These are phyloP conservation scores for Colletotrichum theobromicola DNA, from an alignment of 2,329 filamentous ascomycete genomes.

Conservation along the genomic window DNA sequence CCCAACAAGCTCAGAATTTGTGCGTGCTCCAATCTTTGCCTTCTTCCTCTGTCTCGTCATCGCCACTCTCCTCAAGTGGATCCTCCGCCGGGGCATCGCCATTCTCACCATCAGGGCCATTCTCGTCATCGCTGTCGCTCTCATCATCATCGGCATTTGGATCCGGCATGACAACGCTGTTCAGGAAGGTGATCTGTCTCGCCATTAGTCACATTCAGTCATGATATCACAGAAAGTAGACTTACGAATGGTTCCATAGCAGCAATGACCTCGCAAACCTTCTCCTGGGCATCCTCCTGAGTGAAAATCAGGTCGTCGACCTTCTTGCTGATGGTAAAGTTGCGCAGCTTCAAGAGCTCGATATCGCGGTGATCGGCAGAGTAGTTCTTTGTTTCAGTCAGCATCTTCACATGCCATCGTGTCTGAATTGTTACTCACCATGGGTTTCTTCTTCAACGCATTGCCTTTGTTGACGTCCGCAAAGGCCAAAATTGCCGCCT, in stretches of 20 bases:
- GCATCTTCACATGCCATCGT: background rate
- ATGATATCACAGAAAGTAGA: conserved; percentile 25
- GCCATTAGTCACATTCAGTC: background rate
- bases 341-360: conserved; percentile 78
- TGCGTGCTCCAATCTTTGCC: conserved; percentile 19
- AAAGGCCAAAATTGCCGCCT: conserved; percentile 73
- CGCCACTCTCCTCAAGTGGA: conserved; percentile 18
- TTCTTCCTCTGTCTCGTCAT: conserved; percentile 3
- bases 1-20: background rate
- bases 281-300: conserved; percentile 65
- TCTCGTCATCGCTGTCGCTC: conserved; percentile 38
- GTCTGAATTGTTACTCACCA: conserved; percentile 57
- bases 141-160: conserved; percentile 48
- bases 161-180: conserved; percentile 77
- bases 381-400: conserved; percentile 64
- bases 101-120: background rate
- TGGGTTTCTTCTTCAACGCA: conserved; percentile 85
- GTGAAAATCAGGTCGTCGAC: conserved; percentile 71
- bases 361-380: conserved; percentile 78
- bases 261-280: conserved; percentile 67
- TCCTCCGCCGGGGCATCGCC: background rate
- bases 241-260: conserved; percentile 83
- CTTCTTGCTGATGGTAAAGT: conserved; percentile 74
- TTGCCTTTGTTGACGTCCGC: conserved; percentile 71
- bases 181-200: conserved; percentile 71